These are phyloP conservation scores for Suillus occidentalis DNA, from an alignment of 768 basidiomycete species.

Conservation along the genomic window DNA sequence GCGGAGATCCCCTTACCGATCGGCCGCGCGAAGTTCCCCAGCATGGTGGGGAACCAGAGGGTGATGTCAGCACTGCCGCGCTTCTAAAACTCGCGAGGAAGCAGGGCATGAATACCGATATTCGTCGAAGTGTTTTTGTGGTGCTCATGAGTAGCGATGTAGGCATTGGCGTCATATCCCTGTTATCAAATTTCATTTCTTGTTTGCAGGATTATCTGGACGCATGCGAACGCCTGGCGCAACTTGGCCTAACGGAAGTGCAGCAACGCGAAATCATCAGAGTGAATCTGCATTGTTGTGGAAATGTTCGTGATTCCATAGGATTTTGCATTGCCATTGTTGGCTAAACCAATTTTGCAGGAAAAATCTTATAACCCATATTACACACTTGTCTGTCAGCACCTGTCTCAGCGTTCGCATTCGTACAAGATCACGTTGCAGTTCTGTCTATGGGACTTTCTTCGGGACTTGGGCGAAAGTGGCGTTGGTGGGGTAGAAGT, in stretches of 20 bases:
- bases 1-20: slow-evolving; percentile 86
- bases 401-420: slow-evolving; percentile 77
- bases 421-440: slow-evolving; percentile 91
- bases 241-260: slow-evolving; percentile 79
- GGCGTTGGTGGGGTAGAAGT: slow-evolving; percentile 79
- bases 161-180: slow-evolving; percentile 24
- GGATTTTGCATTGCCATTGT: background rate
- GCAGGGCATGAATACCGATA: slow-evolving; percentile 99
- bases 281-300: slow-evolving; percentile 89
- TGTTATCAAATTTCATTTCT: background rate
- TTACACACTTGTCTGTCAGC: slow-evolving; percentile 86
- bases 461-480: slow-evolving; percentile 86
- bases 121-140: slow-evolving; percentile 87
- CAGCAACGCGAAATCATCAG: slow-evolving; percentile 96
- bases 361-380: slow-evolving; percentile 95
- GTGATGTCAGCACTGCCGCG: slow-evolving; percentile 35
- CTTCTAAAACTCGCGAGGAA: slow-evolving; percentile 82
- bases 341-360: slow-evolving; percentile 27
- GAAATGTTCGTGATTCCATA: slow-evolving; percentile 59
- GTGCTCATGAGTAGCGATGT: slow-evolving; percentile 96
- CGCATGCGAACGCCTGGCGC: slow-evolving; percentile 86
- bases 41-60: slow-evolving; percentile 23
- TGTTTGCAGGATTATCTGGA: slow-evolving; percentile 87
- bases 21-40: slow-evolving; percentile 40
- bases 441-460: slow-evolving; percentile 95